Base-by-base conservation (phyloP, 2,329 filamentous ascomycete species). In the Fusarium devonianum region DNA sequence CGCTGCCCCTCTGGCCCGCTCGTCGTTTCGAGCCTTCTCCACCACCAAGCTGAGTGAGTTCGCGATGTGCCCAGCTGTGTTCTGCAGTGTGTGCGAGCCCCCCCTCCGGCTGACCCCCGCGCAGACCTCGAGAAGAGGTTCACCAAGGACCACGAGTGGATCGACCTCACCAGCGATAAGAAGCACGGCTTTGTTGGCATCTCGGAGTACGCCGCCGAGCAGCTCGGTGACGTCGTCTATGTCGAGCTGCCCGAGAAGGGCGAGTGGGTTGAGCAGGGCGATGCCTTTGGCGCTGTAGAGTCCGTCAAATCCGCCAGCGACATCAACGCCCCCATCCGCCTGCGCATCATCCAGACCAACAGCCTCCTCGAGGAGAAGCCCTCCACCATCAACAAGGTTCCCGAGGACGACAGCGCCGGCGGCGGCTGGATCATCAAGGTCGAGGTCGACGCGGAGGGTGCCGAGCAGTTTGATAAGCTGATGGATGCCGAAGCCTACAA, bases 281-380 rank as follows among this genome's bases (percentile, higher is more conserved):
- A 97, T 69, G 81, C 88, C 59, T 89, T 97, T 63, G 94, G 94
- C 62, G 92, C 93, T 53, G 93, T 99, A 65, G 94, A 99, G 79
- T 97, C 92, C 3, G 94, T 99, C 74, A 99, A 99, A 82, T 94
- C 89, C 56, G 94, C 94, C n/a, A 93, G 90, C 58, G 94, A 99
- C 72, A 96, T 99, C 79, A 88, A 96, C 77, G 87, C 91, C 11
- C 94, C 94, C 13, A 83, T 97, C 61, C 77, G 81, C 41, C 93
- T 93, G 69, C 88, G 78, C 63, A 84, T 99, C 53, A 80, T 84
- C 26, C 83, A 88, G 67, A 80, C 86, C 66, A 99, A 99, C 78
- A 68, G 69, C 9, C 69, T 78, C 52, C 82, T 99, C 55, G 89
- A 95, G 73, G 88, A 94, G 73, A 92, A 89, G 78, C 93, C 94